Base-by-base conservation (phyloP, 257 asterid species). In the Lavandula angustifolia region DNA sequence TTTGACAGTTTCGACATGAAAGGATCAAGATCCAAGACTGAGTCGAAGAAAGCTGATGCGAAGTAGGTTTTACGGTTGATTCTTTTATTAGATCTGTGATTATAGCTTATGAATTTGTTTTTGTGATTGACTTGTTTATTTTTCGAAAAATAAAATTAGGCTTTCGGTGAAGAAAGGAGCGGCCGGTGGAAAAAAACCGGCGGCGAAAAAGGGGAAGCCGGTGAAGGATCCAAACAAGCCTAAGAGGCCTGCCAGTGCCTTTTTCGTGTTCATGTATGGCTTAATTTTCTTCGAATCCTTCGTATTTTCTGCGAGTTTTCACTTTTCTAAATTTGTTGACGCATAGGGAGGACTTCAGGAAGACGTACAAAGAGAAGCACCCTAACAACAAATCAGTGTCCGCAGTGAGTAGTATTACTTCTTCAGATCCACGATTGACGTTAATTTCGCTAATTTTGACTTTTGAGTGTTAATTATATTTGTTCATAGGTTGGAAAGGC, bases 221-320 rank as follows among this genome's bases (percentile, higher is more conserved):
- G 89, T 60, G 0, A 87, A 91, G 89, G 97, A 87, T 69, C 97
- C 97, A 1, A 91, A 91, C 85, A 91, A 85, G 80, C 97, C 97
- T 0, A 91, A 87, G 84, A 84, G 97, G 85, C 97, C 97, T 60
- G 91, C 95, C 2, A 87, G 96, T 54, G 96, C 97, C 40, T 91
- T 91, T 67, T 91, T 91, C 78, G 90, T 91, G 12, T 91, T 87
- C 91, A 90, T 90, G 97, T 90, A 87, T 43, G 52, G 7, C 50
- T 4, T 44, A 44, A 37, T 32, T 5, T 6, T 3, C 4, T 10
- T 22, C 6, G 38, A 18, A 2, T 5, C 3, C 14, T 6, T 40
- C 27, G 6, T 13, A 0, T 34, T 3, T 10, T 29, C 11, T 58
- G 0, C 32, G 18, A 18, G 33, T 3, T 43, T 2, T 22, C 27